Percentiles rank a stretch among this genome's conserved stretches.
Conservation (phyloP, 2,329 filamentous ascomycete genomes). For the Ophiocordyceps camponoti-floridani region DNA sequence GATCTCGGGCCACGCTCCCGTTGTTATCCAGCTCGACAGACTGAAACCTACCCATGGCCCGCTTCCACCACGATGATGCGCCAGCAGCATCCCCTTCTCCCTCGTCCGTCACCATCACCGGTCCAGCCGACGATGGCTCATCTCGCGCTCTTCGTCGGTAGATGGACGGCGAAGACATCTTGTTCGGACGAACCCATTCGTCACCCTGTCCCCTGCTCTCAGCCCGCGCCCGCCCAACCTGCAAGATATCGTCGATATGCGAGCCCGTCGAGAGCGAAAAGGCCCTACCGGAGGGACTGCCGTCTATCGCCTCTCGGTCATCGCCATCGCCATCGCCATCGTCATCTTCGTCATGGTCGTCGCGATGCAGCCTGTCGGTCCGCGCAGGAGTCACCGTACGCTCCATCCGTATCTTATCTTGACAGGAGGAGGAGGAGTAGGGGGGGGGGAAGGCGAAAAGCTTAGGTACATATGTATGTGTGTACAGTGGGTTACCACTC, state of each 20-base stretch:
- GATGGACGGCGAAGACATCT: neutral
- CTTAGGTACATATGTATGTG: no score
- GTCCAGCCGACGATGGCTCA: neutral
- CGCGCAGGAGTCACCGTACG: neutral
- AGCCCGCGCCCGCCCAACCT: constrained; percentile 16
- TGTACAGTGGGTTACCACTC: no score
- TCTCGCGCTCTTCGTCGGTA: neutral
- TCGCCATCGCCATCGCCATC: neutral
- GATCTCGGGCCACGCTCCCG: constrained; percentile 66
- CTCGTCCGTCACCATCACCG: no score
- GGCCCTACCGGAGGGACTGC: neutral
- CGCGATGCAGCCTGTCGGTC: no score
- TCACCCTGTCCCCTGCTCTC: neutral
- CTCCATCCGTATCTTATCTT: neutral
- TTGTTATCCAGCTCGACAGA: constrained; percentile 71
- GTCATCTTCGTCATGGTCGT: neutral
- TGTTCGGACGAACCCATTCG: neutral
- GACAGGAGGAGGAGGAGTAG: neutral
- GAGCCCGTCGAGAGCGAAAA: constrained; percentile 15
- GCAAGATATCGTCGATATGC: constrained; percentile 26
- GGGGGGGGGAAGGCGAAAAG: no score
- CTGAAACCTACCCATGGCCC: constrained; percentile 26
- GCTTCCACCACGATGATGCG: constrained; percentile 23
- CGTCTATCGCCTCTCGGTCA: neutral
- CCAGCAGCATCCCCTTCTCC: neutral